Evolutionary conservation across 257 asterid species (phyloP).

Genomic region (Solanum piurae): DNA sequence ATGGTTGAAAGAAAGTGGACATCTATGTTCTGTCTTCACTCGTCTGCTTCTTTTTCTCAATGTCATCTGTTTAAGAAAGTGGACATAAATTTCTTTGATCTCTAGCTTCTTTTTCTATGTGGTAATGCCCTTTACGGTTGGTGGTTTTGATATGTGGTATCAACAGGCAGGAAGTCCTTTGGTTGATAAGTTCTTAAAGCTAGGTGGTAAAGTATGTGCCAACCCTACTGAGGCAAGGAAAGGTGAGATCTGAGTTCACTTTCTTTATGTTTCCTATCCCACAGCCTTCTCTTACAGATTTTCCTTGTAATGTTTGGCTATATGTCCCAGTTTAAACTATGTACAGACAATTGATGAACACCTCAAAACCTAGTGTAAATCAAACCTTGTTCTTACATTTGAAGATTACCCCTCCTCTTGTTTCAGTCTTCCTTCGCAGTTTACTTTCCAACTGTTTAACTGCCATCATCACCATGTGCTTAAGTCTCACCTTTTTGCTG

Average conservation of each 20-base stretch:
- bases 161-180: constrained; percentile 50
- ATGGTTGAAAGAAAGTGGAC: neutral
- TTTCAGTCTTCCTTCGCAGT: neutral
- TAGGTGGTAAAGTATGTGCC: constrained; percentile 59
- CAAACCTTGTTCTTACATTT: neutral
- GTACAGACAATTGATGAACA: neutral
- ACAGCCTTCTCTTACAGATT: neutral
- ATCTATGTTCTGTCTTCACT: neutral
- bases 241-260: constrained; percentile 33
- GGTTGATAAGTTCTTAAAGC: constrained; percentile 46
- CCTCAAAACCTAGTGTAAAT: neutral
- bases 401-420: neutral
- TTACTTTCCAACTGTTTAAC: neutral
- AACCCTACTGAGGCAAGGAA: constrained; percentile 46
- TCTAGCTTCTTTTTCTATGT: neutral
- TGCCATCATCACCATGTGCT: neutral
- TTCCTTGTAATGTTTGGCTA: neutral
- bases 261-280: neutral
- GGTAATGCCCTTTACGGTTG: neutral
- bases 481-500: neutral
- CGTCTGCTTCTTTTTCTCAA: neutral
- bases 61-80: neutral
- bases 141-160: constrained; percentile 4
- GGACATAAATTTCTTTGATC: too few relatives aligned
- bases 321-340: neutral